Base-by-base conservation (phyloP, 2,329 filamentous ascomycete species). In the Alternaria novae-zelandiae region DNA sequence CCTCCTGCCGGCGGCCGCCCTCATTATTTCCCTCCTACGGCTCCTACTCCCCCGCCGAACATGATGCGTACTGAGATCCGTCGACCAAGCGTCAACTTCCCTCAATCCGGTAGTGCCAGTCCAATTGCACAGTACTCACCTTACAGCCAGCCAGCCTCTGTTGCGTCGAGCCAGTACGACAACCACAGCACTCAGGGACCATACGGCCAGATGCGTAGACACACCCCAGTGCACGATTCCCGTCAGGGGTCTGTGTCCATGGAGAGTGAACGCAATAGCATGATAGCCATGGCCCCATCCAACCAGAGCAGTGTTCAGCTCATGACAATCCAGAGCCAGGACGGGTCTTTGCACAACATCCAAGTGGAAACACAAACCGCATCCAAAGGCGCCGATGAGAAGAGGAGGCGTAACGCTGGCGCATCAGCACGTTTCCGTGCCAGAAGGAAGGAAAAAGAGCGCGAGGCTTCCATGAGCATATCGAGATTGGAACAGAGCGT, bases 361-460 rank as follows among this genome's bases (percentile, higher is more conserved):
- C 89, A 90, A 13, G 89, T 95, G 10, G 93, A 97, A 76, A 89
- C 92, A 46, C 91, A 93, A 70, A 91, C 93, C 71, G 93, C 91
- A 12, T 96, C 93, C 12, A 90, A 90, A 69, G 89, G 92, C 71
- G 91, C 92, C 43, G 92, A 96, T 73, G 92, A 96, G 79, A 97
- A 96, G 81, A 86, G 93, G 59, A 90, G 91, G 78, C 88, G 93
- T 55, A 97, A 97, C 74, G 93, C 93, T 44, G 91, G 91, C 51
- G 93, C 93, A 6, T 96, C 93, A 60, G 92, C 92, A 51, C 87
- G 93, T 63, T 96, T 96, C 69, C 87, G 93, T 59, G 88, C 90
- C 74, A 87, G 94, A 63, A 89, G 93, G 74, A 96, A 96, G 81
- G 92, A 94, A 74, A 90, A 91, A 77, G 92, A 95, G 77, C 88